Conservation (phyloP, 139 green algal genomes). For the Chlamydomonas asymmetrica region DNA sequence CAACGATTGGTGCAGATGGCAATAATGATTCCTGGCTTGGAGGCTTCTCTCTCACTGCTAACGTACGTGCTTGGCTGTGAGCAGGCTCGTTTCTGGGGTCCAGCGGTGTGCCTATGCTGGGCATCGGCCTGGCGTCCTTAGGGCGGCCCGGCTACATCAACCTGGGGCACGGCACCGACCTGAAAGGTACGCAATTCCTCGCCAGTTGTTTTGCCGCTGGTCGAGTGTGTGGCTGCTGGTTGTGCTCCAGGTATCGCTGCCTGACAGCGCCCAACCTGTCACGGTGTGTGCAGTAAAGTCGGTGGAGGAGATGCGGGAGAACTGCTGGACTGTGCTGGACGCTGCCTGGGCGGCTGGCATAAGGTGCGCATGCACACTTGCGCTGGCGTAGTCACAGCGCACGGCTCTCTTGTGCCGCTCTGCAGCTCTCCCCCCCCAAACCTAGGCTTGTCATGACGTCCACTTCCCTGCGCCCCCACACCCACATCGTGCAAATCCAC, state of each 20-base stretch:
- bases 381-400: not conserved
- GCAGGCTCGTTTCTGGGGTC: slow-evolving; percentile 31
- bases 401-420: no score
- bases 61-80: no score
- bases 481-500: no score
- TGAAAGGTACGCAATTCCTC: slow-evolving; percentile 17
- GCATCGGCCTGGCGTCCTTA: slow-evolving; percentile 58
- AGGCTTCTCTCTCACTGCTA: no score
- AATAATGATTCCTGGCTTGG: no score
- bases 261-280: not conserved
- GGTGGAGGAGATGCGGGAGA: slow-evolving; percentile 48
- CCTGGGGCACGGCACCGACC: slow-evolving; percentile 45
- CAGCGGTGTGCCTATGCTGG: slow-evolving; percentile 40
- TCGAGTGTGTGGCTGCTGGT: no score
- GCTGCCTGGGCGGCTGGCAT: slow-evolving; percentile 37
- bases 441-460: no score
- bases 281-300: slow-evolving; percentile 1
- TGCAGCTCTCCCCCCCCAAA: no score
- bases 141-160: slow-evolving; percentile 67
- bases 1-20: no score
- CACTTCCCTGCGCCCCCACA: no score
- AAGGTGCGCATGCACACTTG: slow-evolving; percentile 15
- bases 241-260: no score
- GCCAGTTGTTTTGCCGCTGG: no score
- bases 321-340: slow-evolving; percentile 47